Evolutionary conservation across 2,329 filamentous ascomycete species (phyloP), one percentile per base, ranked within the genome.

Genomic region (Claviceps pusilla): DNA sequence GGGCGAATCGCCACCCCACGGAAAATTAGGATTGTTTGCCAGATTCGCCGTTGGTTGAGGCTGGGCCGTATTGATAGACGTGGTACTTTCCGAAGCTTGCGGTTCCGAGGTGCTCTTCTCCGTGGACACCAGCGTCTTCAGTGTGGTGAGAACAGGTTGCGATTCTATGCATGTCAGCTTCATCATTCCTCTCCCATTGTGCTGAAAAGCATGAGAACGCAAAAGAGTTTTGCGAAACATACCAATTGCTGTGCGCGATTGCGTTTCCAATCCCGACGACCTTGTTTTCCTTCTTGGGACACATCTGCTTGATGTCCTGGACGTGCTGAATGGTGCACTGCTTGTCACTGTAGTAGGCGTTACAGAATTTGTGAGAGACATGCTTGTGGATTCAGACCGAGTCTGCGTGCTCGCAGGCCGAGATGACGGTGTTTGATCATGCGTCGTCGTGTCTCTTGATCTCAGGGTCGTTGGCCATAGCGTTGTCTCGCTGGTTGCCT

Each of bases 1-100:
- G 1, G 67, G 67, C 42, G 63, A 68, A 56, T 64, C 61, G 35
- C 64, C 66, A 11, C 66, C 68, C 68, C 68, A 70, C 1, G 69
- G 68, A 31, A 62, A 69, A 55, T 68, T 65, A 16, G 65, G 61
- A 35, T 66, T 65, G 2, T 60, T 58, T 6, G 67, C 64, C 37
- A 68, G 54, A 9, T 56, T 48, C 39, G 59, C 57, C 24, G 58
- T 56, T 14, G 57, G 28, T 58, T 52, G 28, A 3, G 37, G 7
- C 7, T 11, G 12, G 19, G 14, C 11, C 31, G n/a, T 37, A n/a
- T 42, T 14, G 2, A 60, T 62, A 41, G 62, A 60, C 14, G 55
- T 53, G 33, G 63, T 60, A 56, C 55, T 52, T 16, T 28, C 49
- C 4, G 55, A 48, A 37, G 35, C 39, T 19, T 48, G 28, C 31